These are phyloP conservation scores for Blastomyces parvus DNA, from an alignment of 2,329 filamentous ascomycete genomes.

Conservation along the genomic window DNA sequence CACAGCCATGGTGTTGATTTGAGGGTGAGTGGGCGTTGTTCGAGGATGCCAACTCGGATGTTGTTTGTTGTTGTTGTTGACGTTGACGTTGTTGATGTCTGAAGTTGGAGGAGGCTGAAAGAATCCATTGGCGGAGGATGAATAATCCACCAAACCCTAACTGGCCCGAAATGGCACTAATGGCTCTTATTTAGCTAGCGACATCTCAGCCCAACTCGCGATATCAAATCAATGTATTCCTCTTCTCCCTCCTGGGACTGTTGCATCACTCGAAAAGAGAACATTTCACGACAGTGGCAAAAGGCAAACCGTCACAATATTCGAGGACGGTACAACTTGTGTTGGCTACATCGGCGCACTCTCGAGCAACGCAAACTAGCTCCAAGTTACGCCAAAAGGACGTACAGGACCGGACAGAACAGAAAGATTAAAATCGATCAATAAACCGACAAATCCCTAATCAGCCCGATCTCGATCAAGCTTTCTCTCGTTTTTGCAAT, in stretches of 20 bases:
- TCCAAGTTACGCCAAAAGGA: neutral
- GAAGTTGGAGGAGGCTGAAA: neutral
- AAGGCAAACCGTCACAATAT: neutral
- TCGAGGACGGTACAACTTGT: neutral
- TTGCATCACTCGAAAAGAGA: neutral
- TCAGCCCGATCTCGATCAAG: neutral
- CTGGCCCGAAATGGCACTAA: neutral
- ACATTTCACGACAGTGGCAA: neutral
- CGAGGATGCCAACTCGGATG: no score
- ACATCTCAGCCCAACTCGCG: neutral
- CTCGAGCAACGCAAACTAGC: neutral
- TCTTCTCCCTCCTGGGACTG: no score
- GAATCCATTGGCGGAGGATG: slow-evolving; percentile 5
- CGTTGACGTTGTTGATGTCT: neutral
- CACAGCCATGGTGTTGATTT: neutral
- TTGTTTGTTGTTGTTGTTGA: neutral
- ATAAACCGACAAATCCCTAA: neutral
- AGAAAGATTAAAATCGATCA: neutral
- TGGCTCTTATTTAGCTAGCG: neutral
- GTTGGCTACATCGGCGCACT: neutral
- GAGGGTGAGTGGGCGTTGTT: neutral
- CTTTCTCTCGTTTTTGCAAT: neutral
- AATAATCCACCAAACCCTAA: slow-evolving; percentile 4
- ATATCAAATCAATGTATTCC: neutral
- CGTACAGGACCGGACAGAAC: neutral